Evolutionary conservation across 768 basidiomycete species (phyloP).

Genomic region (Amanita thiersii): DNA sequence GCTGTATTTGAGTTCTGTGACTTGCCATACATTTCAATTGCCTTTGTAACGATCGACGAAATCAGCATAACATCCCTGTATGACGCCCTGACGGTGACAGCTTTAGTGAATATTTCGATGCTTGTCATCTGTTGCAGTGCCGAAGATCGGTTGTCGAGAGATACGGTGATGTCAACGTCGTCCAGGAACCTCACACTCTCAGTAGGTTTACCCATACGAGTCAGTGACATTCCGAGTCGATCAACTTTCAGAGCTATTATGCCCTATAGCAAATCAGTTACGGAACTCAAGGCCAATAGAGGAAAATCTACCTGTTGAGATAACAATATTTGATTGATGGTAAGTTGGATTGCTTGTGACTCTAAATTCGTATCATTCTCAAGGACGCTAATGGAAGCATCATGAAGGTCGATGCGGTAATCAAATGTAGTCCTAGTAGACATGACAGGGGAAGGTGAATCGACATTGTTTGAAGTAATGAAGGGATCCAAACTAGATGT

Average conservation of each 20-base stretch:
- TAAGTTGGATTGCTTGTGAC: constrained; percentile 80
- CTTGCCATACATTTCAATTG: constrained; percentile 62
- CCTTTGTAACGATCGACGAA: constrained; percentile 77
- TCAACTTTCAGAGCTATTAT: constrained; percentile 74
- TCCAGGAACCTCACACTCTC: constrained; percentile 92
- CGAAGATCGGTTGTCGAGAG: constrained; percentile 80
- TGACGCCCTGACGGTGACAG: constrained; percentile 90
- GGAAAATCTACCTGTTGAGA: constrained; percentile 71
- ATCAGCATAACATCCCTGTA: constrained; percentile 92
- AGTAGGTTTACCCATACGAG: constrained; percentile 73
- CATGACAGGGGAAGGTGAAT: background rate
- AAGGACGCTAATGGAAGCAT: constrained; percentile 81
- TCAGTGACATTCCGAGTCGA: constrained; percentile 88
- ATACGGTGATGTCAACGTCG: constrained; percentile 81
- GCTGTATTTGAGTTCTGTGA: constrained; percentile 22
- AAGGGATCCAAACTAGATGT: background rate
- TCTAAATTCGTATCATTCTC: constrained; percentile 74
- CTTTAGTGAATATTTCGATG: constrained; percentile 74
- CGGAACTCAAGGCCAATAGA: background rate
- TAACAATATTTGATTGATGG: constrained; percentile 77
- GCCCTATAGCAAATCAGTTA: constrained; percentile 37
- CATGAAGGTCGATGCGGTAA: constrained; percentile 84
- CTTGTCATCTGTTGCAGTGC: constrained; percentile 64
- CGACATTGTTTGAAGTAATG: background rate
- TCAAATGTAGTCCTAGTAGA: constrained; percentile 24